These are phyloP conservation scores for Centrapalus pauciflorus DNA, from an alignment of 129 eudicot species.

Conservation along the genomic window DNA sequence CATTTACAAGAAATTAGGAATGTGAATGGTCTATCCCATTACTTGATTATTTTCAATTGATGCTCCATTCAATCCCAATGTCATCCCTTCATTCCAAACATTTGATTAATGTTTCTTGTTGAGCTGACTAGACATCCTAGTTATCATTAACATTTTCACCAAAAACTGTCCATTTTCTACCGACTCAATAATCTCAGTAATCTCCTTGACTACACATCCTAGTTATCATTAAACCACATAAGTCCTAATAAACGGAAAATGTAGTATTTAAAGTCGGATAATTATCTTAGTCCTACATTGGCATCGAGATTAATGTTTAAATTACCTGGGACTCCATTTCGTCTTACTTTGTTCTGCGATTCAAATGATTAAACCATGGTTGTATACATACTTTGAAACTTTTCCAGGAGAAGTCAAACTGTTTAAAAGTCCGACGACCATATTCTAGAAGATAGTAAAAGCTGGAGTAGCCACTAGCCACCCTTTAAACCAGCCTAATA, in stretches of 20 bases:
- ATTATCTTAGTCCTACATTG: not conserved
- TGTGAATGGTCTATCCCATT: not conserved
- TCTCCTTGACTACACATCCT: not conserved
- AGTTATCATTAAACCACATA: not conserved
- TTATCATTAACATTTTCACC: not conserved
- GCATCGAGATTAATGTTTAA: conserved; percentile 2
- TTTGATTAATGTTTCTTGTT: not conserved
- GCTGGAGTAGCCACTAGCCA: not conserved
- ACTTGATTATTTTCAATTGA: not conserved
- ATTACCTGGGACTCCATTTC: not conserved
- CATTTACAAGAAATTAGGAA: not conserved
- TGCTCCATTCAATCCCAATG: not conserved
- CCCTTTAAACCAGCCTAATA: not conserved
- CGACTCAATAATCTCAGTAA: not conserved
- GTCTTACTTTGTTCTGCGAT: not conserved
- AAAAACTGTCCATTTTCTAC: not conserved
- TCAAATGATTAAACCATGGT: not conserved
- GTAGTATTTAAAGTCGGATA: not conserved
- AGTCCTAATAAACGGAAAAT: not conserved
- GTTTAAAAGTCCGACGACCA: not conserved
- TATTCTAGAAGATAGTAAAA: not conserved
- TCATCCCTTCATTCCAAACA: not conserved
- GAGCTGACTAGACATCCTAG: not conserved
- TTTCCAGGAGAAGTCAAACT: not conserved
- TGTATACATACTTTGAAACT: not conserved